Evolutionary conservation across 31 red algal genomes (phyloP), one percentile per base, ranked within the genome.

Genomic region (Bonnemaisonia californica): DNA sequence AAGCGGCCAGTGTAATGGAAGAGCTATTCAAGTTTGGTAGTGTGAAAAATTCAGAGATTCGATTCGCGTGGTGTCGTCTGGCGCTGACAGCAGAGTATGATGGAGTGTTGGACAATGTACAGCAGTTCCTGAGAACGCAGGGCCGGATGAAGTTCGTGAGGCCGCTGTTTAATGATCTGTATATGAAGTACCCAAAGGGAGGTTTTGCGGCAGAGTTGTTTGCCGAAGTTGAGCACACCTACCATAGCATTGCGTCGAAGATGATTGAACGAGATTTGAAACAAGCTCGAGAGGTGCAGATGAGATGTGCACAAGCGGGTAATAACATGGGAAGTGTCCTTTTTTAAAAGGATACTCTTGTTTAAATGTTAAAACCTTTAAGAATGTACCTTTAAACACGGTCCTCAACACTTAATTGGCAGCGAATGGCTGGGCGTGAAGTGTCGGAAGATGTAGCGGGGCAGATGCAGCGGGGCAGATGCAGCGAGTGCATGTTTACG

Each of bases 71-170:
- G 82, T 85, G 76, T 54, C 82, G 75, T 34, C 58, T 95, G 16
- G 82, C 74, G 1, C 74, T 95, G 12, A 29, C 57, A 16, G 81
- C 69, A 22, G 76, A 82, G 31, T 86, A 88, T 41, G 59, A 76
- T 16, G 48, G 41, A 35, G 60, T 80, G 12, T 45, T 95, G 2
- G 74, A 81, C 16, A 91, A 74, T 70, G 93, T 89, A 16, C 61
- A 75, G 30, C 41, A 62, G 41, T 95, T 95, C 39, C 36, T 91
- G 21, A 79, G 73, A 42, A 62, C 58, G 9, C 93, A 95, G 35
- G 93, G 93, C 0, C 73, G 93, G 1, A 95, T 95, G 93, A 95
- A 95, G 71, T 95, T 84, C 72, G 68, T 95, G 35, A 81, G 93
- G 37, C 93, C 93, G 12, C 63, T 95, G 29, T 95, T 83, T 56